Evolutionary conservation across 176 grass and related monocot species (phyloP).

Genomic region (Puccinellia tenuiflora): DNA sequence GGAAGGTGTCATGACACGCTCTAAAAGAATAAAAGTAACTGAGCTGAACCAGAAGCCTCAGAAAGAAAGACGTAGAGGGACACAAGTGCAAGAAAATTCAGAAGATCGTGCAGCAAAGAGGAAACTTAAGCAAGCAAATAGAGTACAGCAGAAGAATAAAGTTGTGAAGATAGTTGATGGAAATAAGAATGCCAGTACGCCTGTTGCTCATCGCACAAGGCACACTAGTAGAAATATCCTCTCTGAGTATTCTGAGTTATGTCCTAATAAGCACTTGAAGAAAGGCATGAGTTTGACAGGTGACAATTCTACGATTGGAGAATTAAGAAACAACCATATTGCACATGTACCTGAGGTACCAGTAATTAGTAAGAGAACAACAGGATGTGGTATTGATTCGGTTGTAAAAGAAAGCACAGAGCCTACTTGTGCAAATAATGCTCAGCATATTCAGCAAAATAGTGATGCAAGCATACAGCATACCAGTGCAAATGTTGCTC

Average conservation of each 20-base stretch:
- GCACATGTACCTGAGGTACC: too few species aligned
- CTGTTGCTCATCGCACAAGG: slow-evolving; percentile 42
- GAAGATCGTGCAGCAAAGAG: slow-evolving; percentile 21
- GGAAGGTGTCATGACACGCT: slow-evolving; percentile 30
- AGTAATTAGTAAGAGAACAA: too few species aligned
- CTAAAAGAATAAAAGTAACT: slow-evolving; percentile 39
- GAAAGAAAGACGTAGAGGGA: slow-evolving; percentile 2
- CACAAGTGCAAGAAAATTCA: slow-evolving; percentile 19
- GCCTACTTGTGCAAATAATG: slow-evolving; percentile 5
- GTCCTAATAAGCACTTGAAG: slow-evolving; percentile 27
- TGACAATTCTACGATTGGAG: neutral
- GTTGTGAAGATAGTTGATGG: slow-evolving; percentile 22
- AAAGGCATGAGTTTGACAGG: slow-evolving; percentile 12
- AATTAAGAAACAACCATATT: slow-evolving; percentile 19
- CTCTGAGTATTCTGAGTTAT: slow-evolving; percentile 28
- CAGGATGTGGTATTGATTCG: too few species aligned
- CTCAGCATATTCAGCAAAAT: slow-evolving; percentile 16
- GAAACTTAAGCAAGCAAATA: slow-evolving; percentile 37
- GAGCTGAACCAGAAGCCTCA: neutral
- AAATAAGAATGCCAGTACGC: slow-evolving; percentile 36
- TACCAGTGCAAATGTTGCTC: neutral
- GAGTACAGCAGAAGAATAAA: slow-evolving; percentile 30
- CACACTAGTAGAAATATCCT: slow-evolving; percentile 17
- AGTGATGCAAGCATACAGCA: neutral
- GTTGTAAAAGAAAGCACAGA: neutral